phyloP scores from a whole-genome alignment of 2,329 filamentous ascomycete species.

The Epichloe bromicola region DNA sequence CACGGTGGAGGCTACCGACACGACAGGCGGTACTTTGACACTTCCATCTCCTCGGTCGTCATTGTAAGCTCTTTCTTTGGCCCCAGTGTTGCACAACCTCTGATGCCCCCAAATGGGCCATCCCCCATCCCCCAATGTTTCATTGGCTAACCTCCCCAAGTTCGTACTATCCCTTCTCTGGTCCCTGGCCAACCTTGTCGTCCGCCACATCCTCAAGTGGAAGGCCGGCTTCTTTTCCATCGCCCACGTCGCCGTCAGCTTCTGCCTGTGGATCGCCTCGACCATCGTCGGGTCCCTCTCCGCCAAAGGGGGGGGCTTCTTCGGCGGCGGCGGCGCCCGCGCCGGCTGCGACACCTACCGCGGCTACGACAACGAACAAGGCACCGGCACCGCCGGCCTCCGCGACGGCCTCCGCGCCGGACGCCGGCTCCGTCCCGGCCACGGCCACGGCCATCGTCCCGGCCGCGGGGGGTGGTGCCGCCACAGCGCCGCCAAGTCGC shows the following conservation, averaged over 20 bases:
- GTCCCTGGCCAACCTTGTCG: conserved; percentile 26
- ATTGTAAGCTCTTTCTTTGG: conserved; percentile 4
- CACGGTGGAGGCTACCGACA: conserved; percentile 4
- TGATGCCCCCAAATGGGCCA: no score
- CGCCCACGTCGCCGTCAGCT: conserved; percentile 28
- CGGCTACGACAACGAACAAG: not conserved
- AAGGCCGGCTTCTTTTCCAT: conserved; percentile 28
- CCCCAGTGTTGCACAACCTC: no score
- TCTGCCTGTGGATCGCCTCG: conserved; percentile 28
- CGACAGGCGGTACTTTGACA: conserved; percentile 3
- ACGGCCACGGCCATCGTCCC: no score
- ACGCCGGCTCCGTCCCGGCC: no score
- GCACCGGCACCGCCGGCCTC: not conserved
- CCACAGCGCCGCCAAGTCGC: not conserved
- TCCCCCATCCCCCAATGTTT: no score
- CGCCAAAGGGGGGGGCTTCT: conserved; percentile 4
- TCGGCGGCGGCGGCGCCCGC: not conserved
- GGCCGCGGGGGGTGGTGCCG: not conserved
- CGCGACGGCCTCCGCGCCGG: not conserved
- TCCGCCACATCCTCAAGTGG: conserved; percentile 19
- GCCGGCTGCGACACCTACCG: not conserved
- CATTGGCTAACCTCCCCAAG: not conserved
- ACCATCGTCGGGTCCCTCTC: conserved; percentile 12
- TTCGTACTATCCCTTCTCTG: conserved; percentile 16
- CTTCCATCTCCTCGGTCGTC: conserved; percentile 5